Evolutionary conservation across 805 yeast species (phyloP).

Genomic region (Metschnikowia peoriensis): DNA sequence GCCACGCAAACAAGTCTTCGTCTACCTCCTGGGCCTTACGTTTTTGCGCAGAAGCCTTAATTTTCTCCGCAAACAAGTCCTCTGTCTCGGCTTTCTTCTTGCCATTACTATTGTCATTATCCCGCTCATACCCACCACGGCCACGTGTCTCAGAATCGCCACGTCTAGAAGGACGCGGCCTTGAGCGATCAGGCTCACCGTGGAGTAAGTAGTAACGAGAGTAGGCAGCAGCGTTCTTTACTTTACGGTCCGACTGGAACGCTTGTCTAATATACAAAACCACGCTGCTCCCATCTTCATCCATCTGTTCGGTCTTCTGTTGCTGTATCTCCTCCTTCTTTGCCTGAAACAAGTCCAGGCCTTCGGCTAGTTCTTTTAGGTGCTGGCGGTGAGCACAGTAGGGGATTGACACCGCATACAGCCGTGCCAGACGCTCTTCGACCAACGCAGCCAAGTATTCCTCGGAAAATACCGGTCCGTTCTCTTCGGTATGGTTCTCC

Average conservation of each 20-base stretch:
- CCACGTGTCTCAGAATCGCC: conserved; percentile 4
- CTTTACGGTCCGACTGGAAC: conserved; percentile 53
- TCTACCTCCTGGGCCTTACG: conserved; percentile 21
- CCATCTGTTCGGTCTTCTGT: conserved; percentile 24
- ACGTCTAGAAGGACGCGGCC: conserved; percentile 13
- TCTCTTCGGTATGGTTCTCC: conserved; percentile 3
- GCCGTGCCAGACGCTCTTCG: conserved; percentile 41
- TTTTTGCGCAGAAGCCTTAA: conserved; percentile 8
- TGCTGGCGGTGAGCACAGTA: conserved; percentile 29
- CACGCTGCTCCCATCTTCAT: conserved; percentile 38
- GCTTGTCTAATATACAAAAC: conserved; percentile 49
- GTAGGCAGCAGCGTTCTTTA: conserved; percentile 52
- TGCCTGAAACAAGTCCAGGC: conserved; percentile 14
- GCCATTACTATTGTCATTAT: conserved; percentile 4
- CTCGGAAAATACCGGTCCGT: conserved; percentile 10
- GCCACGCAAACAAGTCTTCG: conserved; percentile 37
- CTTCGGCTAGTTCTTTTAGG: conserved; percentile 10
- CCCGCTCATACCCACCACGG: conserved; percentile 14
- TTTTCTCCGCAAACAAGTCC: conserved; percentile 26
- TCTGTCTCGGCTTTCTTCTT: conserved; percentile 14
- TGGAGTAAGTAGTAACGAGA: conserved; percentile 66
- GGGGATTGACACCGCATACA: conserved; percentile 36
- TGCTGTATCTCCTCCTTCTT: conserved; percentile 15
- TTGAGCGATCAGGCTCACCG: conserved; percentile 63
- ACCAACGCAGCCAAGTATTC: conserved; percentile 25